Evolutionary conservation across 768 basidiomycete species (phyloP), one percentile per base, ranked within the genome.

Genomic region (Pleurotus cornucopiae): DNA sequence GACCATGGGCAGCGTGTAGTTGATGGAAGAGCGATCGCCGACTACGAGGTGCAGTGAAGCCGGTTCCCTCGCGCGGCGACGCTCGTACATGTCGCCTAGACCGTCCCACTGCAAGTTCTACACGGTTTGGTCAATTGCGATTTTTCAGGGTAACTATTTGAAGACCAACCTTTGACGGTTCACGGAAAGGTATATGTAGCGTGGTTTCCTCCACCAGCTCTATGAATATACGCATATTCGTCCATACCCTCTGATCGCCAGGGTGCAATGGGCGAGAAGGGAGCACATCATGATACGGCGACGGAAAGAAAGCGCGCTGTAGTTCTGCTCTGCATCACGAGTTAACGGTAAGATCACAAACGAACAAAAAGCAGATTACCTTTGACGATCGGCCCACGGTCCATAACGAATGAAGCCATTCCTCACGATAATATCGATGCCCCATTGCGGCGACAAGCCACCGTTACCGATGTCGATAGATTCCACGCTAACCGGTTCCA

Each of bases 91-190:
- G 16, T 79, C 72, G 5, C 66, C 64, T 30, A 74, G 63, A 30
- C 84, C 85, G 66, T 98, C 96, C 87, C 89, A 98, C 67, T 87
- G 84, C 96, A 96, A 98, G 68, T 98, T 89, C 88, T 92, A 46
- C 37, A 46, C 26, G 3, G 2, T 34, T 4, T 34, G 30, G 30
- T 34, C 30, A 34, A 11, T 34, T n/a, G n/a, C n/a, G n/a, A n/a
- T n/a, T n/a, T n/a, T n/a, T n/a, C n/a, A n/a, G n/a, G n/a, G n/a
- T n/a, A n/a, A n/a, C n/a, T n/a, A n/a, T n/a, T n/a, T n/a, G n/a
- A 55, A 9, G 5, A 55, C 45, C 54, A 59, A 86, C 89, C 79
- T 98, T 98, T 0, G 94, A 97, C 1, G 85, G 70, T 70, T 98
- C 96, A 7, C 94, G 83, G 56, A 95, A 95, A 2, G 96, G 96